A percentile compares a stretch with the other conserved stretches of the same genome.
These are phyloP conservation scores for Sporothrix brunneoviolacea DNA, from an alignment of 2,329 filamentous ascomycete genomes.

Conservation along the genomic window DNA sequence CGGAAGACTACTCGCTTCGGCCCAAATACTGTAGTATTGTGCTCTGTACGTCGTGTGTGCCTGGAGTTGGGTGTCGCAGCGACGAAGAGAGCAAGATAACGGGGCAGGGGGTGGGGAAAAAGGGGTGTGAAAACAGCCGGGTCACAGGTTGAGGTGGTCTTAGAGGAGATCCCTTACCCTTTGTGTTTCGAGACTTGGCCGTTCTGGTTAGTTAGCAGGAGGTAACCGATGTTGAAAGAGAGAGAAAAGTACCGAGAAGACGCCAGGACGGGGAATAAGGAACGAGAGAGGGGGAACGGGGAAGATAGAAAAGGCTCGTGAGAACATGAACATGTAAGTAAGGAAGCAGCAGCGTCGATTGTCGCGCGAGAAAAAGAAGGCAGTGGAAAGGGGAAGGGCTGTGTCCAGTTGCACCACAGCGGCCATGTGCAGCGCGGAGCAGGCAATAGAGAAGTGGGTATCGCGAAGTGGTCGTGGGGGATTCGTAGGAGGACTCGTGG, in stretches of 20 bases:
- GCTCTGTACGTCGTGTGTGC: neutral
- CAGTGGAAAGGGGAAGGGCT: neutral
- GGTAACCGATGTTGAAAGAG: conserved; percentile 11
- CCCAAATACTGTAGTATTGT: neutral
- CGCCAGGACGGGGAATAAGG: neutral
- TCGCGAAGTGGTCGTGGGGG: too few species aligned
- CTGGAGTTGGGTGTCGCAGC: conserved; percentile 13
- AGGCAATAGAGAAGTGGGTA: neutral
- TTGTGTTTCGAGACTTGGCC: conserved; percentile 35
- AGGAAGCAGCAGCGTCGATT: too few species aligned
- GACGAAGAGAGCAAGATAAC: neutral
- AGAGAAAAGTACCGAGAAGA: conserved; percentile 8
- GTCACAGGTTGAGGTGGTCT: conserved; percentile 27
- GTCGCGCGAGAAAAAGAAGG: too few species aligned
- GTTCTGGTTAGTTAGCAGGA: conserved; percentile 9
- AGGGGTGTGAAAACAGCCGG: conserved; percentile 26
- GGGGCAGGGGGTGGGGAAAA: conserved; percentile 21
- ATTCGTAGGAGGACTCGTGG: too few species aligned
- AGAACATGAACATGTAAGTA: neutral
- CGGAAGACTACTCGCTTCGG: neutral
- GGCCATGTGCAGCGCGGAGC: neutral
- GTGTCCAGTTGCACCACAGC: neutral
- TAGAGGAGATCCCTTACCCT: conserved; percentile 35
- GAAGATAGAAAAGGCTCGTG: too few species aligned
- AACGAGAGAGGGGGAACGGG: too few species aligned